Conservation (phyloP, 768 basidiomycete species). For the Podaxis sp. region DNA sequence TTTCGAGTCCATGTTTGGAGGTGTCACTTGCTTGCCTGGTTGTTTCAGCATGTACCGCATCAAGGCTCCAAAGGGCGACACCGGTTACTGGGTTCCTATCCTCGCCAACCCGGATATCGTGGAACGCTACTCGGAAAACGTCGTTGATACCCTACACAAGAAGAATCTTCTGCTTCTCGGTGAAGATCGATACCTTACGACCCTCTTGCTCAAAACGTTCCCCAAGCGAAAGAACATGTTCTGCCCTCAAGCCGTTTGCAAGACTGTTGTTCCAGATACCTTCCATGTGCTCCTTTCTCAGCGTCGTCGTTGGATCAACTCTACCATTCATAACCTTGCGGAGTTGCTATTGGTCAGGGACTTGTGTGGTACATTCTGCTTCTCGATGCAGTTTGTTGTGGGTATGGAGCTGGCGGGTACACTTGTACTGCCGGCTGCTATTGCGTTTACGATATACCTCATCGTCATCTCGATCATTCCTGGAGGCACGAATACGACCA, state of each 20-base stretch:
- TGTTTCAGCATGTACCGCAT: slow-evolving; percentile 99
- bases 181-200: slow-evolving; percentile 98
- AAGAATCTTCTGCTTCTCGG: slow-evolving; percentile 96
- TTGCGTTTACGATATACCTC: slow-evolving; percentile 94
- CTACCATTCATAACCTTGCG: slow-evolving; percentile 96
- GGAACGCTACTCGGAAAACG: slow-evolving; percentile 98
- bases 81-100: slow-evolving; percentile 97
- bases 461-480: slow-evolving; percentile 87
- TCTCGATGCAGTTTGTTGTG: slow-evolving; percentile 99
- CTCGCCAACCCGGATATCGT: slow-evolving; percentile 98
- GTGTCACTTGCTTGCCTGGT: slow-evolving; percentile 98
- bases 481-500: slow-evolving; percentile 68
- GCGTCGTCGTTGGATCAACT: slow-evolving; percentile 99
- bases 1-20: slow-evolving; percentile 99
- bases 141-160: slow-evolving; percentile 99
- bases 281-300: slow-evolving; percentile 93
- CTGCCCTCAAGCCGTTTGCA: slow-evolving; percentile 98
- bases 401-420: slow-evolving; percentile 98
- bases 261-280: slow-evolving; percentile 96
- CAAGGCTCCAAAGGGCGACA: slow-evolving; percentile 96
- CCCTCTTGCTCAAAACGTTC: slow-evolving; percentile 98
- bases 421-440: slow-evolving; percentile 93
- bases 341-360: slow-evolving; percentile 93
- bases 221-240: slow-evolving; percentile 99
- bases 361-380: slow-evolving; percentile 99